Conservation (phyloP, 2,329 filamentous ascomycete genomes). For the Nemania serpens region DNA sequence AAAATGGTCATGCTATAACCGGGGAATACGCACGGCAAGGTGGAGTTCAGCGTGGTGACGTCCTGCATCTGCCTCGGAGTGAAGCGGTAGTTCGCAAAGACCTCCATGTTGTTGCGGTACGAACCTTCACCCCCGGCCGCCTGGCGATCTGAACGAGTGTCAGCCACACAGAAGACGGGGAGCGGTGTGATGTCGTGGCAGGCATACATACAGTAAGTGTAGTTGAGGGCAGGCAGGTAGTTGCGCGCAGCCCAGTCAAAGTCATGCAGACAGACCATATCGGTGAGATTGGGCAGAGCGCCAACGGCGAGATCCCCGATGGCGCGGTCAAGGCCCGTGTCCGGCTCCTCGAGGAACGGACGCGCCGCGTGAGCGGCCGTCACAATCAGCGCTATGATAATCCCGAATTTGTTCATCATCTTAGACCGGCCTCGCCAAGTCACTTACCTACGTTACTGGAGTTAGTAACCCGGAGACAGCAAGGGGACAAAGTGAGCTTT, state of each 20-base stretch:
- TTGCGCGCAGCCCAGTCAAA: conserved; percentile 57
- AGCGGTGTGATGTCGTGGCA: not conserved
- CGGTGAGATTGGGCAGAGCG: conserved; percentile 47
- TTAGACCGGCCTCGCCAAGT: not conserved
- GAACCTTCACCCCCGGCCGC: conserved; percentile 59
- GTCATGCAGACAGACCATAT: conserved; percentile 55
- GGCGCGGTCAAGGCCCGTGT: conserved; percentile 18
- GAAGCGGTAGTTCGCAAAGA: conserved; percentile 53
- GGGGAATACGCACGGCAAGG: conserved; percentile 20
- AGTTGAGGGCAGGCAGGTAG: conserved; percentile 51
- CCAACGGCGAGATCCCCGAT: conserved; percentile 40
- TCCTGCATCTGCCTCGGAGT: conserved; percentile 55
- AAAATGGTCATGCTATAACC: conserved; percentile 26
- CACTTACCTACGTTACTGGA: not conserved
- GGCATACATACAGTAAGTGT: conserved; percentile 49
- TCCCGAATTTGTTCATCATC: conserved; percentile 1
- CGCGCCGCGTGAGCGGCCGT: conserved; percentile 17
- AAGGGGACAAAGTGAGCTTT: not conserved
- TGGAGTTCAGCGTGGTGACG: conserved; percentile 44
- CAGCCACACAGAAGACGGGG: not conserved
- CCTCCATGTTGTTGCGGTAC: conserved; percentile 60
- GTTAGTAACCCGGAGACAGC: not conserved
- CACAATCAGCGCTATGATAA: conserved; percentile 7
- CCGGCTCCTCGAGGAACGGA: conserved; percentile 25
- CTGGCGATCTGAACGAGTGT: conserved; percentile 46